phyloP scores from a whole-genome alignment of 257 asterid genomes.

The Solanum pinnatisectum region DNA sequence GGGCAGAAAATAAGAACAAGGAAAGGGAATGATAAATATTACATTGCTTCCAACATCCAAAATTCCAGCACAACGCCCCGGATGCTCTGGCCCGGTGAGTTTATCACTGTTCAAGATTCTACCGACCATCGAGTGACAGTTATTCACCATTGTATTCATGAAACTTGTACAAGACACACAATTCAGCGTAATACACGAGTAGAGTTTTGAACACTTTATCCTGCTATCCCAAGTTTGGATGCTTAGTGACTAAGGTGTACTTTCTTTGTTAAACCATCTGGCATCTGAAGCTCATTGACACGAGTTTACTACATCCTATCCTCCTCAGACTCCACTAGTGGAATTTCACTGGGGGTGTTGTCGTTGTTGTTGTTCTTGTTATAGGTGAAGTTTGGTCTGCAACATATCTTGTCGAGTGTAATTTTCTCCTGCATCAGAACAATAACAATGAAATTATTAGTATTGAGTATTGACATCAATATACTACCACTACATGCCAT shows the following conservation, averaged over 20 bases:
- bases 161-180: not conserved
- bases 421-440: slow-evolving; percentile 39
- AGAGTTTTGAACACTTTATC: not conserved
- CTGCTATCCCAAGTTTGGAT: not conserved
- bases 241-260: not conserved
- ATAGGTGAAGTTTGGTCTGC: slow-evolving; percentile 34
- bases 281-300: not conserved
- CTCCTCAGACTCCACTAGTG: not conserved
- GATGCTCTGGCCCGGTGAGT: not conserved
- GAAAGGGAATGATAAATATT: not conserved
- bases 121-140: not conserved
- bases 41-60: not conserved
- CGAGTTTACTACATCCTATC: not conserved
- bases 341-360: not conserved
- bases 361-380: not conserved
- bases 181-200: not conserved
- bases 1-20: not conserved
- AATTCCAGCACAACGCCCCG: not conserved
- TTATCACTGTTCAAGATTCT: not conserved
- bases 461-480: not conserved
- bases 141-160: not conserved
- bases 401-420: slow-evolving; percentile 32
- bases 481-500: not conserved
- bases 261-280: not conserved
- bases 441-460: not conserved